Percentiles rank a stretch among this genome's conserved stretches.
These are phyloP conservation scores for Cladosporium velox DNA, from an alignment of 2,329 filamentous ascomycete species.

Conservation along the genomic window DNA sequence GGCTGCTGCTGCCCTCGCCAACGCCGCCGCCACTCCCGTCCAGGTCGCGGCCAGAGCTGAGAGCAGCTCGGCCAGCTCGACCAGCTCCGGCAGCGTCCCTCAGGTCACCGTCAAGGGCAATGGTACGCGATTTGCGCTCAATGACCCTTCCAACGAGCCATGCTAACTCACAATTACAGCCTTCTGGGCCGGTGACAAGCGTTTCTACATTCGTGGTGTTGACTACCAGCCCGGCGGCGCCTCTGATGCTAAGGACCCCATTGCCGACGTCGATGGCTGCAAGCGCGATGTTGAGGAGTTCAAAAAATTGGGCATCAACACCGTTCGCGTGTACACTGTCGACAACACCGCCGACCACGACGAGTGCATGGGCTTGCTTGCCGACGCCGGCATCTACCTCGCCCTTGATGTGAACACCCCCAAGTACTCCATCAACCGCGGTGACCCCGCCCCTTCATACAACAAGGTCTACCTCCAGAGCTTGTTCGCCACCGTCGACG, in stretches of 20 bases:
- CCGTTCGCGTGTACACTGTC: slow-evolving; percentile 86
- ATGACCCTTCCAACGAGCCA: background rate
- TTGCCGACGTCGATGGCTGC: slow-evolving; percentile 70
- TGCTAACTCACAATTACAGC: slow-evolving; percentile 38
- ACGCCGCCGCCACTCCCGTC: slow-evolving; percentile 47
- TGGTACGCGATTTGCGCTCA: slow-evolving; percentile 41
- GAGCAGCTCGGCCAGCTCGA: slow-evolving; percentile 24
- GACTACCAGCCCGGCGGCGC: slow-evolving; percentile 60
- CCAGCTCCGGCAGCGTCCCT: slow-evolving; percentile 50
- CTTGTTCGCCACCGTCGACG: slow-evolving; percentile 85
- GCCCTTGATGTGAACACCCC: slow-evolving; percentile 92
- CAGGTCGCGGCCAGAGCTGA: slow-evolving; percentile 36
- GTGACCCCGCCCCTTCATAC: slow-evolving; percentile 73
- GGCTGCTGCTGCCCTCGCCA: slow-evolving; percentile 49
- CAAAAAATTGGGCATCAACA: slow-evolving; percentile 85
- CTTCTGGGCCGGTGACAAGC: slow-evolving; percentile 63
- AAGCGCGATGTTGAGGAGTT: slow-evolving; percentile 79
- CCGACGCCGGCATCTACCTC: slow-evolving; percentile 86
- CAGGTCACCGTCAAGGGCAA: slow-evolving; percentile 64
- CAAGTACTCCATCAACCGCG: slow-evolving; percentile 82
- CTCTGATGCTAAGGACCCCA: slow-evolving; percentile 68
- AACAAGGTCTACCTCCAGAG: slow-evolving; percentile 82
- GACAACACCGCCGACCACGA: slow-evolving; percentile 84
- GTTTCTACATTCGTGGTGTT: slow-evolving; percentile 63
- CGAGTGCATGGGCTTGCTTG: slow-evolving; percentile 78